Evolutionary conservation across 371 early-diverging fungal genomes (phyloP).

Genomic region (Apophysomyces trapeziformis): DNA sequence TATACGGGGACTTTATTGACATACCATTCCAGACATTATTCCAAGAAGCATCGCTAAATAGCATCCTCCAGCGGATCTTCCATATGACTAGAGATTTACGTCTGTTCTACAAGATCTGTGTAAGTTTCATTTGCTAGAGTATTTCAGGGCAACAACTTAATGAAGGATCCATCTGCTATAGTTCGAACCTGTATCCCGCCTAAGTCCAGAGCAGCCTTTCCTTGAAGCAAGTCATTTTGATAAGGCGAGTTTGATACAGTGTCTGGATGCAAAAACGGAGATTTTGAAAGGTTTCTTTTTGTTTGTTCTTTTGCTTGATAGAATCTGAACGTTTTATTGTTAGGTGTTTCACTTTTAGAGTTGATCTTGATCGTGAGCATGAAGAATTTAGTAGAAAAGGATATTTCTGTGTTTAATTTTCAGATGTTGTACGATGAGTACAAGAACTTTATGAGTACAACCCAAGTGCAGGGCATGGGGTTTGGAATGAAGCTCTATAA

Average conservation of each 20-base stretch:
- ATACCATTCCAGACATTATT: conserved; percentile 35
- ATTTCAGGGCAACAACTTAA: background rate
- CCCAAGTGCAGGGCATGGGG: conserved; percentile 57
- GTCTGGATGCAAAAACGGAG: conserved; percentile 65
- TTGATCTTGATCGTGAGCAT: conserved; percentile 81
- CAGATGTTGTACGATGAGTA: conserved; percentile 94
- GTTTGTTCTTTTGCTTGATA: conserved; percentile 7
- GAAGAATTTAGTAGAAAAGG: conserved; percentile 69
- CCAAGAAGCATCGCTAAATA: conserved; percentile 50
- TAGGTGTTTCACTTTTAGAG: conserved; percentile 79
- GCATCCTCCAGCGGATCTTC: conserved; percentile 59
- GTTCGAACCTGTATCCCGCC: conserved; percentile 62
- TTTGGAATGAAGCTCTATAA: conserved; percentile 76
- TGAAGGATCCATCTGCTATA: conserved; percentile 18
- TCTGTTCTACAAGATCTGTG: conserved; percentile 63
- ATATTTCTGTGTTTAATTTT: conserved; percentile 83
- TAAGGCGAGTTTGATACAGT: conserved; percentile 49
- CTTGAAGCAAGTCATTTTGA: conserved; percentile 46
- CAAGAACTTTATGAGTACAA: conserved; percentile 74
- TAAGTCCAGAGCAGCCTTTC: conserved; percentile 49
- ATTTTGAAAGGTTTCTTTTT: conserved; percentile 56
- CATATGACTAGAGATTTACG: conserved; percentile 67
- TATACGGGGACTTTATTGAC: background rate
- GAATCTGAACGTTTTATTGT: background rate
- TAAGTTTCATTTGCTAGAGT: conserved; percentile 31